Evolutionary conservation across 73 alveolate genomes (phyloP).

Genomic region (Effrenium voratum): DNA sequence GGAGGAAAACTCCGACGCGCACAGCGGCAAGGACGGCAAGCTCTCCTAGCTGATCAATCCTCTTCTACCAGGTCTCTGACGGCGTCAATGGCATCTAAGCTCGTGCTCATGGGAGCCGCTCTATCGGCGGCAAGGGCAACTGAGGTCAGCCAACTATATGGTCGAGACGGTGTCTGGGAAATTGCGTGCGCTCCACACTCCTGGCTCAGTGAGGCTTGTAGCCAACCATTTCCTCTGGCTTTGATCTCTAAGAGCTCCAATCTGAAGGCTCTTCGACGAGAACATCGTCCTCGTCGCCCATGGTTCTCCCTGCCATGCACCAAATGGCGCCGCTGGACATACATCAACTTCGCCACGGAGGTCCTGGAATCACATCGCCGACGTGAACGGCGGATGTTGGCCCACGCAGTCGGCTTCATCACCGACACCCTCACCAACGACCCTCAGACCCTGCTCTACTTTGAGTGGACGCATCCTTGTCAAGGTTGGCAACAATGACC

Average conservation of each 20-base stretch:
- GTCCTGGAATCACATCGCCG: background rate
- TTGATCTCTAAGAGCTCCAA: background rate
- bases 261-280: background rate
- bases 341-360: background rate
- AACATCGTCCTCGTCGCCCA: background rate
- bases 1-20: background rate
- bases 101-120: background rate
- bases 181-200: constrained; percentile 33
- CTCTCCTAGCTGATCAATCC: too few species aligned
- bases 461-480: constrained; percentile 24
- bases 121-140: background rate
- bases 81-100: background rate
- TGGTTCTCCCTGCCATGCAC: constrained; percentile 33
- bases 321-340: constrained; percentile 23
- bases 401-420: background rate
- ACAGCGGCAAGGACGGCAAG: background rate
- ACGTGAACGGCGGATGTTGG: background rate
- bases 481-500: constrained; percentile 2
- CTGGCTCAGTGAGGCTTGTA: background rate
- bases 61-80: background rate
- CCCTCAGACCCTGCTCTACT: background rate
- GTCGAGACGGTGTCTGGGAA: constrained; percentile 36
- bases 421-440: background rate
- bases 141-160: background rate
- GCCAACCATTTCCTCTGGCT: background rate